Evolutionary conservation across 2,329 filamentous ascomycete genomes (phyloP).

Genomic region (Curvularia sp.): DNA sequence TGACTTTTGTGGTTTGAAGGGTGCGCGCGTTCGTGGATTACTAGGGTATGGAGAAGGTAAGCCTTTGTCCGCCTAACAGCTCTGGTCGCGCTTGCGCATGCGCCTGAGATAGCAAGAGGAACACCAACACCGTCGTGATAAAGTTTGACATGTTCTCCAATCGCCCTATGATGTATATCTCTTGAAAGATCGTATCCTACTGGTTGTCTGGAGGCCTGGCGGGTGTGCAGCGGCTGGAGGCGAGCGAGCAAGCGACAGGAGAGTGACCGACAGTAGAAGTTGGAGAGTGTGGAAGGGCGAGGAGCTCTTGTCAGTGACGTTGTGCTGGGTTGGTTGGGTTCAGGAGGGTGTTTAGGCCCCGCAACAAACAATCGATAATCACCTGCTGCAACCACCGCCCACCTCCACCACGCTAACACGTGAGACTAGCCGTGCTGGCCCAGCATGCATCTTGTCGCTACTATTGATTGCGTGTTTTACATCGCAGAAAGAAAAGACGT

Average conservation of each 20-base stretch:
- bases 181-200: not conserved
- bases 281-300: constrained; percentile 1
- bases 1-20: constrained; percentile 85
- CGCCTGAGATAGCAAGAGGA: constrained; percentile 14
- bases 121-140: constrained; percentile 80
- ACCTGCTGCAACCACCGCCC: constrained; percentile 14
- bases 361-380: constrained; percentile 30
- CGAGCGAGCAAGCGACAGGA: constrained; percentile 12
- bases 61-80: constrained; percentile 32
- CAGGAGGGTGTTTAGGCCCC: constrained; percentile 30
- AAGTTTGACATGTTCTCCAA: constrained; percentile 63
- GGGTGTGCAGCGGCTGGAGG: constrained; percentile 23
- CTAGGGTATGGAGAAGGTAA: constrained; percentile 58
- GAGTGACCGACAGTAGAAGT: not conserved
- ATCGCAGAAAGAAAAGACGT: not conserved
- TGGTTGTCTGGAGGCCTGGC: constrained; percentile 5
- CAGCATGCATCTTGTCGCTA: not conserved
- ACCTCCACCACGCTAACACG: constrained; percentile 24
- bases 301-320: constrained; percentile 14
- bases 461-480: not conserved
- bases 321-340: constrained; percentile 11
- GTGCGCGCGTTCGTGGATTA: constrained; percentile 85
- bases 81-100: not conserved
- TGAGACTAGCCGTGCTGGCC: constrained; percentile 9
- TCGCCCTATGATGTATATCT: not conserved